Evolutionary conservation across 805 yeast species (phyloP).

Genomic region (Starmerella potacharoeniae): DNA sequence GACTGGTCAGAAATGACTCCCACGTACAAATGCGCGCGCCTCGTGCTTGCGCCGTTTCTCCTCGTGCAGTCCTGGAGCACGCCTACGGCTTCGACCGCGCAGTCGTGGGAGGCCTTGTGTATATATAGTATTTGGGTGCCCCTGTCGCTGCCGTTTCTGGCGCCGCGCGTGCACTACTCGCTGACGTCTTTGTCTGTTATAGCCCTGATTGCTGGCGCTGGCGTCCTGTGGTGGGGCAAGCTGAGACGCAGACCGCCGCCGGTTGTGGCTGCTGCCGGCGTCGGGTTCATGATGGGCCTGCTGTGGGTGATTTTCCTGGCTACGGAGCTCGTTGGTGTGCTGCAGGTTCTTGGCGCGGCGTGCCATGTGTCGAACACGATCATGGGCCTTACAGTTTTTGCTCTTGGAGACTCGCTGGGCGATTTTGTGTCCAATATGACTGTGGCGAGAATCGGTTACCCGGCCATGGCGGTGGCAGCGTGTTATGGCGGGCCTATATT

Average conservation of each 20-base stretch:
- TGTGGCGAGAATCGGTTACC: conserved; percentile 68
- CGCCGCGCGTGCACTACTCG: neutral
- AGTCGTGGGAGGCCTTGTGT: conserved; percentile 1
- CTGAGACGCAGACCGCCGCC: conserved; percentile 8
- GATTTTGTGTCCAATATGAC: conserved; percentile 77
- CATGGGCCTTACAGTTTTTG: conserved; percentile 77
- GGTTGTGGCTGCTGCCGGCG: conserved; percentile 18
- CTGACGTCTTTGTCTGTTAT: neutral
- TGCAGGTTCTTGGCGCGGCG: conserved; percentile 50
- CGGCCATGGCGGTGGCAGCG: conserved; percentile 87
- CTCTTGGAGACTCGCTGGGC: conserved; percentile 86
- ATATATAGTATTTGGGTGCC: conserved; percentile 11
- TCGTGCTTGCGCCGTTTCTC: conserved; percentile 5
- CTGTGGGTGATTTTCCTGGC: conserved; percentile 62
- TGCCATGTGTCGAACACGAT: conserved; percentile 62
- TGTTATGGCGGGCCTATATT: conserved; percentile 89
- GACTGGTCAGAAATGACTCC: conserved; percentile 4
- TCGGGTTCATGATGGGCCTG: conserved; percentile 58
- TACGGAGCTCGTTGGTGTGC: conserved; percentile 51
- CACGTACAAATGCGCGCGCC: neutral
- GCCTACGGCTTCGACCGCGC: neutral
- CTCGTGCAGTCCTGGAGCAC: conserved; percentile 11
- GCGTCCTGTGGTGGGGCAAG: conserved; percentile 11
- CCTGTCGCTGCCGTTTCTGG: conserved; percentile 5
- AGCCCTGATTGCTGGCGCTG: neutral